Evolutionary conservation across 2,329 filamentous ascomycete genomes (phyloP), one percentile per base, ranked within the genome.

Genomic region (Alternaria sp.): DNA sequence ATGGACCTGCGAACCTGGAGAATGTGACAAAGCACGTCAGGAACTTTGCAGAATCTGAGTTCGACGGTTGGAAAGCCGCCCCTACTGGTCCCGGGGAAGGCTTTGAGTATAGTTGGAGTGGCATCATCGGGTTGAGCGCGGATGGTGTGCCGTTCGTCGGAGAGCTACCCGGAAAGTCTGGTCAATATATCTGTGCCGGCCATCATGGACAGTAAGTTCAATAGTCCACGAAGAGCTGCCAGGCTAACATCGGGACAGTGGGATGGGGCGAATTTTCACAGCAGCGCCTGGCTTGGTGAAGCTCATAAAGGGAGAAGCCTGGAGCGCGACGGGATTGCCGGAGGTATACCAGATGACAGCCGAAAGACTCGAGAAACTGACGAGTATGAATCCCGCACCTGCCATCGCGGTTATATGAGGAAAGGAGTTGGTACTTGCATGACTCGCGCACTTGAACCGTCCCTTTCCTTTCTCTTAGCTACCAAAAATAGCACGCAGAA

Each of bases 51-150:
- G 65, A 72, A 19, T 46, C 51, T 1, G 69, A 74, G 7, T 73
- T 79, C 32, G 63, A 69, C 4, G 75, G 72, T 3, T 77, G 72
- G 73, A 64, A 58, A 23, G 65, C 65, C 21, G 67, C 59, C 5
- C 60, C 66, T n/a, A 57, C 70, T n/a, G 75, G 72, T 10, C 74
- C 76, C 4, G 75, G 70, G 4, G 73, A 75, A 40, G 70, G 73
- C 5, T 75, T 74, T 43, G 70, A 76, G 44, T 74, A 75, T 45
- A 73, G 69, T 51, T 77, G 73, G 74, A 75, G 70, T 46, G 69
- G 74, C 3, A 75, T 76, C 23, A 71, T 73, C 17, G 70, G 71
- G 1, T 19, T 73, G 40, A 76, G 72, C 49, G 61, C 56, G 6
- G 73, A 76, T 52, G 71, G 71, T 17, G 72, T 74, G 12, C 72